phyloP scores from a whole-genome alignment of 371 early-diverging fungal genomes.

The Apophysomyces ossiformis region DNA sequence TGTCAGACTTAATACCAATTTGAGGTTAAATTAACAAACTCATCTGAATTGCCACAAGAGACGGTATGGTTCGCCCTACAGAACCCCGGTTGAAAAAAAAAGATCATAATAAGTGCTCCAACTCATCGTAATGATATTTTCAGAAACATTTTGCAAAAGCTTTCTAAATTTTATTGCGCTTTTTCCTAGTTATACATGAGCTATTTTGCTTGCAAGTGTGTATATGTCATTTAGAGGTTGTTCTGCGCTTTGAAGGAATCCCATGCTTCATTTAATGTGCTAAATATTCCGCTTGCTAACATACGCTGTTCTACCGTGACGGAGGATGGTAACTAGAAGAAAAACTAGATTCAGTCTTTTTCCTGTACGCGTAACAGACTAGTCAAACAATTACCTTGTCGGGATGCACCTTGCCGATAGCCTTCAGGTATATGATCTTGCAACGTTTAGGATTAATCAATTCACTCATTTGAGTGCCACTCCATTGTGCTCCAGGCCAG shows the following conservation, averaged over 20 bases:
- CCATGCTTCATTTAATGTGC: constrained; percentile 93
- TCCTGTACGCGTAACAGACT: no score
- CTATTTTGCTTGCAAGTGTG: no score
- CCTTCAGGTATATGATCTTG: constrained; percentile 91
- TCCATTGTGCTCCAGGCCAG: constrained; percentile 80
- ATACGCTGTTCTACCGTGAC: constrained; percentile 81
- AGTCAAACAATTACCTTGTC: constrained; percentile 76
- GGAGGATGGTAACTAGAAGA: constrained; percentile 48
- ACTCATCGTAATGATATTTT: no score
- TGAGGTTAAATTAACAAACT: no score
- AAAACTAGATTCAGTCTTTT: background rate
- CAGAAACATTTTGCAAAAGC: no score
- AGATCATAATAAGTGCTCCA: no score
- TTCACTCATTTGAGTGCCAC: constrained; percentile 78
- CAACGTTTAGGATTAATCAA: constrained; percentile 85
- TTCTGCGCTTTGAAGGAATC: constrained; percentile 85
- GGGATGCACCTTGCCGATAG: constrained; percentile 93
- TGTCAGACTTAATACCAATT: no score
- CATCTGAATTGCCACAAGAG: no score
- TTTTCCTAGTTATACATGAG: no score
- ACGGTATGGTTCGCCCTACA: no score
- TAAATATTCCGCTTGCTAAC: constrained; percentile 89
- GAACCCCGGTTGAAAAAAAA: no score
- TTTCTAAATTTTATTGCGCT: no score
- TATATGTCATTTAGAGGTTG: constrained; percentile 39